Percentiles rank a stretch among this genome's conserved stretches.
Evolutionary conservation across 139 green algal genomes (phyloP).

Genomic region (Nannochloris sp.): DNA sequence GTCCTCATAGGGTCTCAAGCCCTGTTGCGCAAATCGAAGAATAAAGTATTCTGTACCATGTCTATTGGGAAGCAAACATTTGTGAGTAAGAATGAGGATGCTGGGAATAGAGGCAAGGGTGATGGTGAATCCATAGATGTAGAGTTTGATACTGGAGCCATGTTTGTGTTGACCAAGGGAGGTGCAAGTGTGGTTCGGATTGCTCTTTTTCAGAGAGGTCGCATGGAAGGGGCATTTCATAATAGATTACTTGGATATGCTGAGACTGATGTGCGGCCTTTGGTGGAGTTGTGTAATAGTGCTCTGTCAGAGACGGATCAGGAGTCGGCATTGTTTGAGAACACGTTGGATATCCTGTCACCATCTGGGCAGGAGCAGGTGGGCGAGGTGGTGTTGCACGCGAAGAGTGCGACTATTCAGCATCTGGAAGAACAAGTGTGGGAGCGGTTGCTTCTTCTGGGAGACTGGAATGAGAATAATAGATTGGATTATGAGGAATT

Average conservation of each 20-base stretch:
- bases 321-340: background rate
- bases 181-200: conserved; percentile 24
- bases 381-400: conserved; percentile 12
- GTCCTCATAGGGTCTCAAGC: background rate
- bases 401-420: conserved; percentile 1
- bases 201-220: conserved; percentile 16
- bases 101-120: too few species aligned
- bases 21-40: background rate
- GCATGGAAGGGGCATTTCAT: conserved; percentile 15
- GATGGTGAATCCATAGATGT: background rate
- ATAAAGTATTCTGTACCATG: conserved; percentile 2
- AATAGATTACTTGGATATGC: conserved; percentile 15
- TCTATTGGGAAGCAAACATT: conserved; percentile 11
- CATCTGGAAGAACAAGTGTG: conserved; percentile 37
- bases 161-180: conserved; percentile 25
- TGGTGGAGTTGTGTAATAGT: background rate
- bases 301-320: background rate
- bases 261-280: conserved; percentile 12
- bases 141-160: conserved; percentile 3
- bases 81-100: background rate
- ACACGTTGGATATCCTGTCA: conserved; percentile 14
- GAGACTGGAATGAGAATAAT: conserved; percentile 27
- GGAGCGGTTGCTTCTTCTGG: conserved; percentile 25
- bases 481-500: conserved; percentile 24
- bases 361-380: conserved; percentile 9